phyloP scores from a whole-genome alignment of 371 early-diverging fungal species.

The Mucor irregularis region DNA sequence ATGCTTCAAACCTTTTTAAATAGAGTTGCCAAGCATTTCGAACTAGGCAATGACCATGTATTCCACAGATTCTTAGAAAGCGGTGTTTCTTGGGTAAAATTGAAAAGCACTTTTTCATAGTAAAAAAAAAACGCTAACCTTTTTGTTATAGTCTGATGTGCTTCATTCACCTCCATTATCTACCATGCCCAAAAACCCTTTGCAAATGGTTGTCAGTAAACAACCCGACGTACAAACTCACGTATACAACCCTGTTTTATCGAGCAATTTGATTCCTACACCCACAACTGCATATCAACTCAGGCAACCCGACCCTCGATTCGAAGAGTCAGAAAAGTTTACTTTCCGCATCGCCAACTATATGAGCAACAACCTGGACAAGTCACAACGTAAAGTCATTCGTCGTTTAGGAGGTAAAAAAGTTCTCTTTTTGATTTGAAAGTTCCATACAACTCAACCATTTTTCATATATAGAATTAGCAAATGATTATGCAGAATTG shows the following conservation, averaged over 20 bases:
- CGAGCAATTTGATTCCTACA: constrained; percentile 51
- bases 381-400: constrained; percentile 67
- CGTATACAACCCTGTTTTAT: constrained; percentile 20
- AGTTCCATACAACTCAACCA: no score
- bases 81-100: constrained; percentile 62
- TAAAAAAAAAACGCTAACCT: neutral
- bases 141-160: constrained; percentile 64
- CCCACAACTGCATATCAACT: constrained; percentile 62
- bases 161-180: constrained; percentile 55
- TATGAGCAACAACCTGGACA: constrained; percentile 69
- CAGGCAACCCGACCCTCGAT: constrained; percentile 71
- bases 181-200: constrained; percentile 59
- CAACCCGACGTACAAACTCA: constrained; percentile 25
- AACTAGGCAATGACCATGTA: constrained; percentile 82
- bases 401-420: constrained; percentile 66
- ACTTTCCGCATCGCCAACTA: constrained; percentile 76
- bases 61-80: constrained; percentile 88
- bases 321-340: constrained; percentile 79
- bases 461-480: constrained; percentile 40
- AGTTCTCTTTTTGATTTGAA: neutral
- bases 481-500: constrained; percentile 83
- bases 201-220: constrained; percentile 47
- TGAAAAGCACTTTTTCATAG: neutral
- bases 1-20: constrained; percentile 93
- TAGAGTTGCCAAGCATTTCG: constrained; percentile 85